These are phyloP conservation scores for Puccinia hordei DNA, from an alignment of 1,284 basidiomycete genomes.

Conservation along the genomic window DNA sequence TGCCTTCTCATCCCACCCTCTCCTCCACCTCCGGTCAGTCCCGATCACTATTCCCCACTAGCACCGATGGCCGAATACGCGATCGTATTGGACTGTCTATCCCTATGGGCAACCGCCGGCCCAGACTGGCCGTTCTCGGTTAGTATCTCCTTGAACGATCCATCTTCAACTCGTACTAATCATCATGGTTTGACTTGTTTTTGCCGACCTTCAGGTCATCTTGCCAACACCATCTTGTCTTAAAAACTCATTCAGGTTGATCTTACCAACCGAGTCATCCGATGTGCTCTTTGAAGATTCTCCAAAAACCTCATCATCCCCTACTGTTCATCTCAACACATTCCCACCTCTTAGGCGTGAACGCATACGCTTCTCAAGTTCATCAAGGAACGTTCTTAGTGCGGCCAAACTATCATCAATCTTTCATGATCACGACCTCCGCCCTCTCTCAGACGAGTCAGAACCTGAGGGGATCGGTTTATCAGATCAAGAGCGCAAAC, in stretches of 20 bases:
- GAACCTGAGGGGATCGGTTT: slow-evolving; percentile 42
- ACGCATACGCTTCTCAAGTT: slow-evolving; percentile 19
- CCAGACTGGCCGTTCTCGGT: slow-evolving; percentile 50
- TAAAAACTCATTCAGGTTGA: slow-evolving; percentile 37
- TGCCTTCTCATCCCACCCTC: slow-evolving; percentile 24
- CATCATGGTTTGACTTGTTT: neutral
- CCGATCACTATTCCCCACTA: neutral
- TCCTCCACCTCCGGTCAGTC: neutral
- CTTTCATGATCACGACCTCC: slow-evolving; percentile 16
- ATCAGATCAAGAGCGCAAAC: slow-evolving; percentile 28
- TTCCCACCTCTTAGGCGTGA: slow-evolving; percentile 41
- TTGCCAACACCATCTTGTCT: slow-evolving; percentile 44
- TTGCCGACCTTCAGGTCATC: slow-evolving; percentile 31
- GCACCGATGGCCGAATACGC: slow-evolving; percentile 36
- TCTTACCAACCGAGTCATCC: slow-evolving; percentile 21
- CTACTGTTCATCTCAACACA: slow-evolving; percentile 19
- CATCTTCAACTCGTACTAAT: neutral
- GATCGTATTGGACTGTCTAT: slow-evolving; percentile 41
- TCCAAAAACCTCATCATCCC: neutral
- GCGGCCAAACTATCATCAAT: slow-evolving; percentile 12
- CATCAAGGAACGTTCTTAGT: neutral
- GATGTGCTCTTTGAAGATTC: neutral
- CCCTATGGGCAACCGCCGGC: slow-evolving; percentile 31
- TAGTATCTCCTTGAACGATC: neutral
- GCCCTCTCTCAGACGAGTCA: slow-evolving; percentile 47